Conservation (phyloP, 441 rosid genomes). For the Hura crepitans region DNA sequence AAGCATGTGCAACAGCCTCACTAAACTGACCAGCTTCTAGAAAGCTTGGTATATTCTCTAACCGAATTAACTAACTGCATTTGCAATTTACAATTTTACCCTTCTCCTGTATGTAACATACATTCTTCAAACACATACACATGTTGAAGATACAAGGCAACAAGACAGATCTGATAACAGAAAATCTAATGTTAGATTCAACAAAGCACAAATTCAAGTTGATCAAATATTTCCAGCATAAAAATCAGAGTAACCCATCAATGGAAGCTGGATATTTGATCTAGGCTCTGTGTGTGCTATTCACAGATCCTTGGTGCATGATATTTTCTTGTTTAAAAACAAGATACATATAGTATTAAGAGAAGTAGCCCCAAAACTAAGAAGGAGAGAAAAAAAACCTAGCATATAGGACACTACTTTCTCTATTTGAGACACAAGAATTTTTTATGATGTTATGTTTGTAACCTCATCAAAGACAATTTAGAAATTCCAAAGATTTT, state of each 20-base stretch:
- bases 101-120: too few species aligned
- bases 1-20: too few species aligned
- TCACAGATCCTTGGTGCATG: too few species aligned
- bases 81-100: too few species aligned
- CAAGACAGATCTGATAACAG: neutral
- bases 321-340: neutral
- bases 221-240: neutral
- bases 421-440: neutral
- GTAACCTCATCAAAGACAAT: neutral
- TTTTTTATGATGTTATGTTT: neutral
- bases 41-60: too few species aligned
- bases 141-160: neutral
- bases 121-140: neutral
- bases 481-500: neutral
- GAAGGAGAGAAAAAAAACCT: neutral
- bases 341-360: neutral
- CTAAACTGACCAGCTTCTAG: too few species aligned
- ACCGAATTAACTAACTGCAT: neutral
- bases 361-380: neutral
- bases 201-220: neutral
- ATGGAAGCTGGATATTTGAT: neutral
- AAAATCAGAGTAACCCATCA: neutral
- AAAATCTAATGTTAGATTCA: neutral
- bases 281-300: neutral
- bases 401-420: neutral